phyloP scores from a whole-genome alignment of 1,284 basidiomycete genomes.

The Ceratobasidium sp. region DNA sequence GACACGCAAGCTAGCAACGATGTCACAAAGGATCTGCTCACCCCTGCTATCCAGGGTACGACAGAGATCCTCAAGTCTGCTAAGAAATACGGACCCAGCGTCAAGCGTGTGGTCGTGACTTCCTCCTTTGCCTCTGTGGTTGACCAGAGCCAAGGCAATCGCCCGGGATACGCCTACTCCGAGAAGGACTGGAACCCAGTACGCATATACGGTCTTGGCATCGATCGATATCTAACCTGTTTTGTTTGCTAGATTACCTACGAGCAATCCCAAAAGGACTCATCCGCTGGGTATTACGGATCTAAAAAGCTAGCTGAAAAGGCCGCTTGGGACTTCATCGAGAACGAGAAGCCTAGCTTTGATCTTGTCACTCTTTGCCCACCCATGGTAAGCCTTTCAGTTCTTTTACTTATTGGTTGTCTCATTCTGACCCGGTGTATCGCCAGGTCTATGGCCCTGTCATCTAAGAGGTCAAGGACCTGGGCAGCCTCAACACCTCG shows the following conservation, averaged over 20 bases:
- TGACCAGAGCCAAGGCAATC: constrained; percentile 44
- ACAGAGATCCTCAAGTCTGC: constrained; percentile 55
- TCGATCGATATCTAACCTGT: constrained; percentile 45
- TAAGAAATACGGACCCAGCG: constrained; percentile 47
- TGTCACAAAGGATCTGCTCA: constrained; percentile 52
- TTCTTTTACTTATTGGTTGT: neutral
- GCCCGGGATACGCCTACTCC: constrained; percentile 48
- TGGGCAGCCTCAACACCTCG: constrained; percentile 29
- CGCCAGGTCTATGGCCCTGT: constrained; percentile 36
- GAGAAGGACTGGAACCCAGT: constrained; percentile 53
- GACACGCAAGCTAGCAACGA: neutral
- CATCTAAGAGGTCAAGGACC: constrained; percentile 25
- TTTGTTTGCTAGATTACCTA: constrained; percentile 31
- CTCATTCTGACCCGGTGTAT: neutral
- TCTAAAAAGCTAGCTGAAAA: constrained; percentile 51
- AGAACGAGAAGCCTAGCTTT: constrained; percentile 45
- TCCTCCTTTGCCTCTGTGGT: constrained; percentile 56
- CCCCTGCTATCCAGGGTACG: constrained; percentile 60
- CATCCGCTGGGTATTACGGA: constrained; percentile 47
- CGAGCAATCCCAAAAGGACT: constrained; percentile 25
- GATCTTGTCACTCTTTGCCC: constrained; percentile 45
- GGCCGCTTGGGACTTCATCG: constrained; percentile 46
- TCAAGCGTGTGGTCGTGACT: constrained; percentile 58
- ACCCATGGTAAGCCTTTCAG: constrained; percentile 40
- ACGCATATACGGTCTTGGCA: constrained; percentile 56